Evolutionary conservation across 305 asterid genomes (phyloP), one percentile per base, ranked within the genome.

Genomic region (Ruellia speciosa): DNA sequence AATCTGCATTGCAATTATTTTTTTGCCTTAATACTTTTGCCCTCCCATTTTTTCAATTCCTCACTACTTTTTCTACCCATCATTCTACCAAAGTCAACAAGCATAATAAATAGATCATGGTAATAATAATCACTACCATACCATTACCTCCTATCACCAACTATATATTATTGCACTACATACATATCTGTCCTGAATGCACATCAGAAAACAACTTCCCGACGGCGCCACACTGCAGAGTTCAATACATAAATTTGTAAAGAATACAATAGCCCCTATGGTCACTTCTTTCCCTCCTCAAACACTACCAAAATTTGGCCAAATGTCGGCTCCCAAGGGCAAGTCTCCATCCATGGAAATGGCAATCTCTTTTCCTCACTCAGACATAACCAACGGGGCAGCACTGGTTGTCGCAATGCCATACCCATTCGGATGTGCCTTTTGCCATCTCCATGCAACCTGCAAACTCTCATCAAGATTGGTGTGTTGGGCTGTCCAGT

Each of bases 371-470:
- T 70, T 71, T 6, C 14, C 14, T 64, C 72, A 83, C 59, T 59
- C 78, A 7, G 81, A 63, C 80, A 74, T 52, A 59, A 75, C 65
- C 60, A 62, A 74, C 54, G 80, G 72, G 5, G 81, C 35, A 43
- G 49, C 49, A 0, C 14, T 12, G 39, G 58, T 3, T 20, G 35
- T 9, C 28, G 19, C 52, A 0, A 16, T 15, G 13, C 71, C 74
- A 13, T 87, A 90, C 45, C 97, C 97, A 17, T 84, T 70, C 46
- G 66, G 56, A 62, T 90, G 97, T 0, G 81, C 76, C 77, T 83
- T 84, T 79, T 90, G 97, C 97, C 97, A 90, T 77, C 90, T 84
- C 97, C 97, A 90, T 0, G 97, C 96, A 1, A 70, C 48, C 79
- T 68, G 74, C 84, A 90, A 65, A 66, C 97, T 90, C 53, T 74